A percentile compares a stretch with the other conserved stretches of the same genome.
Evolutionary conservation across 768 basidiomycete species (phyloP).

Genomic region (Suillus occidentalis): DNA sequence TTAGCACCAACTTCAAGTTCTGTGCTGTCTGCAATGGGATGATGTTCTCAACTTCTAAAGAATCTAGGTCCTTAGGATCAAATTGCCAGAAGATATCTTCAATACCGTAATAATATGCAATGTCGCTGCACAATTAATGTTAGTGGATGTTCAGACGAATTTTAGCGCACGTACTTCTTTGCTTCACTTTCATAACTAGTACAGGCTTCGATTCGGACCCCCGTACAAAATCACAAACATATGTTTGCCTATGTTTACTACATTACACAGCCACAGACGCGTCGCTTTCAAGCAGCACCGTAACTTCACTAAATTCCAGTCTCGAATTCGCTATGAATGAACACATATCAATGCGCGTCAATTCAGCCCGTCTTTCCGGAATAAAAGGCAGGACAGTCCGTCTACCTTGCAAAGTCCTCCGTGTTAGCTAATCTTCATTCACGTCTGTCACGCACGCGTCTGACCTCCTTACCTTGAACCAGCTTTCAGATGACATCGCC

Average conservation of each 20-base stretch:
- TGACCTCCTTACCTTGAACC: conserved; percentile 10
- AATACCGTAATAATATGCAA: too few relatives aligned
- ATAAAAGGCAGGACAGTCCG: conserved; percentile 58
- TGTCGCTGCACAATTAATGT: too few relatives aligned
- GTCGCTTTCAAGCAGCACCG: neutral
- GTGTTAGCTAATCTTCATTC: conserved; percentile 34
- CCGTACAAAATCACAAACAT: neutral
- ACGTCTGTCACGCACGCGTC: neutral
- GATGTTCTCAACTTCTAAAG: too few relatives aligned
- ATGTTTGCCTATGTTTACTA: neutral
- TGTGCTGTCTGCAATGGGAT: too few relatives aligned
- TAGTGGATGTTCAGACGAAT: too few relatives aligned
- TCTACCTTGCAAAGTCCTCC: conserved; percentile 60
- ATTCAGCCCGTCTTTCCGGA: conserved; percentile 54
- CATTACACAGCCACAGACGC: neutral
- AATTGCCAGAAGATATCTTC: too few relatives aligned
- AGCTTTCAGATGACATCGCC: conserved; percentile 44
- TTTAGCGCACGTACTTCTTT: too few relatives aligned
- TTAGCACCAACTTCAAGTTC: too few relatives aligned
- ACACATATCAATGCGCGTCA: conserved; percentile 51
- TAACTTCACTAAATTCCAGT: neutral
- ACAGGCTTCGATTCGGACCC: too few relatives aligned
- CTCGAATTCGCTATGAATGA: conserved; percentile 22
- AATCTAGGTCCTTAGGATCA: too few relatives aligned
- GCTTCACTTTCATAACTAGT: too few relatives aligned